These are phyloP conservation scores for Rubroboletus satanas DNA, from an alignment of 768 basidiomycete genomes.

Conservation along the genomic window DNA sequence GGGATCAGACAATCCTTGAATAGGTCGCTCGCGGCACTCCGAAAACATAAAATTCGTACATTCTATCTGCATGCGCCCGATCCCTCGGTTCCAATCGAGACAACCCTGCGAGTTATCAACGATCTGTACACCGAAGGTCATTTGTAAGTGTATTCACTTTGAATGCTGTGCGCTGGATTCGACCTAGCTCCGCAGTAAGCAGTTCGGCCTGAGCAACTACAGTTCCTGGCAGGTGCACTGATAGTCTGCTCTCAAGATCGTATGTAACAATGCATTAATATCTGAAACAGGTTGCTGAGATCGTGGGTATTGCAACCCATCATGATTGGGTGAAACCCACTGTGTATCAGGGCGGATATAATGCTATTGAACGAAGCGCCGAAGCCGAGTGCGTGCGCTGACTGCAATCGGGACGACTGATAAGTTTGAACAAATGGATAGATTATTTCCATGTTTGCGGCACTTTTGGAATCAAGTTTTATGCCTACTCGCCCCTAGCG, in stretches of 20 bases:
- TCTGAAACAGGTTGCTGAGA: constrained; percentile 39
- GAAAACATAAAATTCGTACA: constrained; percentile 11
- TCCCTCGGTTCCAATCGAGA: constrained; percentile 42
- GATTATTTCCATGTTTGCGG: constrained; percentile 40
- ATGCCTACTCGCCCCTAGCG: constrained; percentile 20
- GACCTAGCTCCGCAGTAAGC: neutral
- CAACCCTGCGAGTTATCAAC: constrained; percentile 43
- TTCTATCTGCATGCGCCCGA: constrained; percentile 47
- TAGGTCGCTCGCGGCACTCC: constrained; percentile 8
- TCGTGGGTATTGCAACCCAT: constrained; percentile 39
- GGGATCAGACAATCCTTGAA: constrained; percentile 13
- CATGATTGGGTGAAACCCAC: constrained; percentile 48
- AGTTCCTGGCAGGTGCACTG: constrained; percentile 34
- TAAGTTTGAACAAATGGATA: constrained; percentile 1
- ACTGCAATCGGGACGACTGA: neutral
- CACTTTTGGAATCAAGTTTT: constrained; percentile 41
- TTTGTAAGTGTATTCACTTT: constrained; percentile 35
- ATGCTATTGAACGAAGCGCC: constrained; percentile 39
- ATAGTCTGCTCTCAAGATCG: neutral
- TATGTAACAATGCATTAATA: neutral
- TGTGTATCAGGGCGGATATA: constrained; percentile 48
- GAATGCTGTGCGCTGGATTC: neutral
- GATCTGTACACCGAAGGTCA: constrained; percentile 48
- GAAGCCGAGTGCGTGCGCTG: constrained; percentile 31
- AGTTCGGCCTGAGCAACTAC: constrained; percentile 18